Conservation (phyloP, 345 rosid genomes). For the Linum lewisii region DNA sequence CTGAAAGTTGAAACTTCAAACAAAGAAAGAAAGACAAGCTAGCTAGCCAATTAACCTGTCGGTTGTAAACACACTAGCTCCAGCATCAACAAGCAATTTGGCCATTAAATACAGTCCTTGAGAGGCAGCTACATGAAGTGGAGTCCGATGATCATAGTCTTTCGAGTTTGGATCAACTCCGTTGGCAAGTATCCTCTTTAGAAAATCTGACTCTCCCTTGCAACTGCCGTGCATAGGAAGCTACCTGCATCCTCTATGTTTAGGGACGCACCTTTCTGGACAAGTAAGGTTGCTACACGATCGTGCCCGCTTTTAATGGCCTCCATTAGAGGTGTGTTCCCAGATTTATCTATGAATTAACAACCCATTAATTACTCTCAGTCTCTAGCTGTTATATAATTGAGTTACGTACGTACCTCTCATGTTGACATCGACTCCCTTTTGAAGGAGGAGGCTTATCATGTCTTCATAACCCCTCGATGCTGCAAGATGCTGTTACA, state of each 20-base stretch:
- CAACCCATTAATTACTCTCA: too few species aligned
- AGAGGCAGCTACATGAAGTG: conserved; percentile 88
- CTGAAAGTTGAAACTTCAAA: too few species aligned
- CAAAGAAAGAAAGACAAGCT: too few species aligned
- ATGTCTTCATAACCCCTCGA: conserved; percentile 73
- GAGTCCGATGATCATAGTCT: conserved; percentile 85
- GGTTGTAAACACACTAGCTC: conserved; percentile 64
- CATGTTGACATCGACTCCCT: conserved; percentile 46
- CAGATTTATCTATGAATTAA: conserved; percentile 56
- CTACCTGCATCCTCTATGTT: conserved; percentile 64
- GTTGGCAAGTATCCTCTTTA: conserved; percentile 52
- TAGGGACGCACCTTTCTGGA: conserved; percentile 57
- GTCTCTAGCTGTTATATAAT: too few species aligned
- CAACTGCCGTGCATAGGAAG: conserved; percentile 58
- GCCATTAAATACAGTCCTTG: conserved; percentile 75
- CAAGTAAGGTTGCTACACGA: conserved; percentile 47
- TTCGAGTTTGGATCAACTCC: conserved; percentile 77
- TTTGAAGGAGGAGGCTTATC: conserved; percentile 47
- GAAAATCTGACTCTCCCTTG: conserved; percentile 68
- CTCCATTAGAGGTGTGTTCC: conserved; percentile 77
- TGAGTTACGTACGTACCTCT: conserved; percentile 84
- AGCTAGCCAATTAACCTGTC: conserved; percentile 49
- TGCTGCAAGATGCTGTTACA: conserved; percentile 95
- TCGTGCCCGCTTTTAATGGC: conserved; percentile 77
- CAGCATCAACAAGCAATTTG: conserved; percentile 63